Conservation (phyloP, 2,329 filamentous ascomycete genomes). For the Colletotrichum euphorbiae region DNA sequence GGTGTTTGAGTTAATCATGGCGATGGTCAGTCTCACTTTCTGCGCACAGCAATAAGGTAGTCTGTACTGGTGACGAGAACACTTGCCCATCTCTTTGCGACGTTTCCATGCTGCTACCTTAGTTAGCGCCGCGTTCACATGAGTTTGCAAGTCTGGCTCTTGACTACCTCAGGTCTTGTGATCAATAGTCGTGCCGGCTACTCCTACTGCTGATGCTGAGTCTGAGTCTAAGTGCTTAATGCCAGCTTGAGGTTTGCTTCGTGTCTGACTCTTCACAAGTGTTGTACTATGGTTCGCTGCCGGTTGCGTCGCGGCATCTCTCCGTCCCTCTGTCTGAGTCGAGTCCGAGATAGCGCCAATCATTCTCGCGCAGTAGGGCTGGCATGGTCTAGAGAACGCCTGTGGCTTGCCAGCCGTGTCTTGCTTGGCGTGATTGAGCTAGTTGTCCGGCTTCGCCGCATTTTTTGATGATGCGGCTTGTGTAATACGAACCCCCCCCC, state of each 20-base stretch:
- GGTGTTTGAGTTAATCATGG: slow-evolving; percentile 32
- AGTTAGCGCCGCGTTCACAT: background rate
- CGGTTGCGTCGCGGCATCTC: slow-evolving; percentile 13
- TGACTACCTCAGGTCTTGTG: background rate
- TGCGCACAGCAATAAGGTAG: background rate
- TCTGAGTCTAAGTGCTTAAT: slow-evolving; percentile 1
- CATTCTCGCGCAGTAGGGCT: background rate
- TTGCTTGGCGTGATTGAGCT: slow-evolving; percentile 12
- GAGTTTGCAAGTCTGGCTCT: background rate
- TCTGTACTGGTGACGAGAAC: background rate
- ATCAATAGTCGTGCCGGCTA: slow-evolving; percentile 10
- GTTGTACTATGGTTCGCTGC: background rate
- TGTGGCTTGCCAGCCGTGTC: background rate
- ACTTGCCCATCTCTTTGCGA: background rate
- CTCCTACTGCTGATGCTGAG: slow-evolving; percentile 21
- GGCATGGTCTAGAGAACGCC: slow-evolving; percentile 19
- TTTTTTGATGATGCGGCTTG: slow-evolving; percentile 1
- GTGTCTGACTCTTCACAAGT: slow-evolving; percentile 13
- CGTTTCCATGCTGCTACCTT: too few species aligned
- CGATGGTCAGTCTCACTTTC: slow-evolving; percentile 25
- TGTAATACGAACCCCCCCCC: slow-evolving; percentile 15
- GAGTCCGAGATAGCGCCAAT: slow-evolving; percentile 2
- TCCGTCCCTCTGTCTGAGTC: background rate
- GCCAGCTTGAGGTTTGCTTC: background rate
- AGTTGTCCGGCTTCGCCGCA: slow-evolving; percentile 19